Conservation (phyloP, 2,329 filamentous ascomycete species). For the Dactylellina parvicollis region DNA sequence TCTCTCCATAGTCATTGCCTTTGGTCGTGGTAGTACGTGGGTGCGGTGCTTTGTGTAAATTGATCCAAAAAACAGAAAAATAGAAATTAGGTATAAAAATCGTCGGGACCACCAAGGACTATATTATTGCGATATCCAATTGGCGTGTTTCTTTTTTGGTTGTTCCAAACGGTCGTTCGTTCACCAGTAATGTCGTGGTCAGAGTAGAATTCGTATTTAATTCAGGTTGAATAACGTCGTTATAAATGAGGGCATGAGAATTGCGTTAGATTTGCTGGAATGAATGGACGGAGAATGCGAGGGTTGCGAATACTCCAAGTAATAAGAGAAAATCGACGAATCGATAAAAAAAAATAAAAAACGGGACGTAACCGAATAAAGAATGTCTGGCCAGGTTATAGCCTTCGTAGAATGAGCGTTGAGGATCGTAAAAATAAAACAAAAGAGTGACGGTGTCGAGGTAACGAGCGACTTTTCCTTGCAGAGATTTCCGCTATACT, state of each 20-base stretch:
- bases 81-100: conserved; percentile 41
- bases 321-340: conserved; percentile 41
- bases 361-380: conserved; percentile 22
- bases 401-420: conserved; percentile 36
- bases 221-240: conserved; percentile 45
- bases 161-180: conserved; percentile 40
- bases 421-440: conserved; percentile 31
- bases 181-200: conserved; percentile 45
- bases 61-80: conserved; percentile 40
- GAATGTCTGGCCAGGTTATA: conserved; percentile 35
- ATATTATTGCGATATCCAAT: conserved; percentile 31
- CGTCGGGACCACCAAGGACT: conserved; percentile 36
- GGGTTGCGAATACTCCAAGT: conserved; percentile 40
- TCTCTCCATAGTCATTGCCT: conserved; percentile 49
- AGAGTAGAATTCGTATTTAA: conserved; percentile 50
- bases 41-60: conserved; percentile 32
- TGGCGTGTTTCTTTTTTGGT: too few relatives aligned
- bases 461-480: conserved; percentile 46
- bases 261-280: conserved; percentile 54
- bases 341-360: conserved; percentile 48
- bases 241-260: conserved; percentile 54
- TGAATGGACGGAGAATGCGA: conserved; percentile 52
- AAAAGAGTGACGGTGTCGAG: conserved; percentile 45
- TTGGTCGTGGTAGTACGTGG: conserved; percentile 1
- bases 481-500: conserved; percentile 46